Evolutionary conservation across 768 basidiomycete genomes (phyloP), one percentile per base, ranked within the genome.

Genomic region (Boletales sp.): DNA sequence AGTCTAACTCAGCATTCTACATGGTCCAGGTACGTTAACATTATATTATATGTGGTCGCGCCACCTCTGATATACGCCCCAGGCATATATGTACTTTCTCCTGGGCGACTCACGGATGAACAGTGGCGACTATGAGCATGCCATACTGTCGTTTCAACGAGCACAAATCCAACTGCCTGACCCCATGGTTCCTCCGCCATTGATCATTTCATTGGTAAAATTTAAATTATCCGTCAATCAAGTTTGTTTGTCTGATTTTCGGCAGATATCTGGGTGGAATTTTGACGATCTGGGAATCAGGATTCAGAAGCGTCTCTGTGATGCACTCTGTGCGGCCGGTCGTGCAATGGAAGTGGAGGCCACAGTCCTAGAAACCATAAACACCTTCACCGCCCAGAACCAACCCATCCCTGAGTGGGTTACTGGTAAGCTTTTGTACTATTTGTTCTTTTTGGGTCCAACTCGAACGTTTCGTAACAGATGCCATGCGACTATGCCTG

Each of bases 71-170:
- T 8, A 13, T 36, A 25, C 19, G 2, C 9, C 35, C 1, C 5
- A 56, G 56, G 54, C 55, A 17, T 35, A 43, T 21, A 56, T 56
- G 55, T 13, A 49, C 14, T 36, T 55, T 37, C 40, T 51, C 2
- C 35, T 54, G 25, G 56, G 53, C 9, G 35, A 39, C 12, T 41
- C 17, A 5, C 5, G 1, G 0, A 14, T 51, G 44, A 31, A 55
- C 8, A 13, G 14, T 12, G 35, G 39, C 5, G 32, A 48, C 13
- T 47, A 43, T 6, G 31, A 33, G 7, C 3, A 6, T 13, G 51
- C 51, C 1, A 31, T 53, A 30, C 13, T 31, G 5, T 21, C 35
- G 4, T 45, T 49, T 11, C 32, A 48, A 33, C 39, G 8, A 2
- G 35, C 34, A 19, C 44, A 11, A 4, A 12, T 4, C 7, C 19